These are phyloP conservation scores for Nakaseomyces bracarensis DNA, from an alignment of 1,139 yeast species.

Conservation along the genomic window DNA sequence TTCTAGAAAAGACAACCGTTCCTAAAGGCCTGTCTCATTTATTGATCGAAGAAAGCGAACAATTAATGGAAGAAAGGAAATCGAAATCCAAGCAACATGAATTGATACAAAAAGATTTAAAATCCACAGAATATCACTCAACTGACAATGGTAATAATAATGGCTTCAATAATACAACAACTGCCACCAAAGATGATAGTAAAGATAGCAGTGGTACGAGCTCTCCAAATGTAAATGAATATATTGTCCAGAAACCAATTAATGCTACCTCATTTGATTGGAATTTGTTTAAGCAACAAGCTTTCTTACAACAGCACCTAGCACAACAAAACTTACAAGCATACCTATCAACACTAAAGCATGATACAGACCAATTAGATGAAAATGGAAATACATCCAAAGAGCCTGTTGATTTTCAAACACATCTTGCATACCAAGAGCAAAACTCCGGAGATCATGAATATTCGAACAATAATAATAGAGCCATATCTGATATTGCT, in stretches of 20 bases:
- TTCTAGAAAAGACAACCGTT: slow-evolving; percentile 39
- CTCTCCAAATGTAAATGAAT: slow-evolving; percentile 13
- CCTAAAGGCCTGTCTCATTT: slow-evolving; percentile 45
- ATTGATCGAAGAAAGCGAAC: slow-evolving; percentile 28
- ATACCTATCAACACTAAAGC: slow-evolving; percentile 24
- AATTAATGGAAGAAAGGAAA: slow-evolving; percentile 11
- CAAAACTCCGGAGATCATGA: not conserved
- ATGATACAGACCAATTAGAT: slow-evolving; percentile 6
- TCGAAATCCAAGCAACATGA: not conserved
- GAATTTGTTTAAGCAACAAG: slow-evolving; percentile 30
- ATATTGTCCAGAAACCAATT: slow-evolving; percentile 29
- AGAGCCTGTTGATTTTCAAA: not conserved
- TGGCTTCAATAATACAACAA: not conserved
- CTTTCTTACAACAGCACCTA: slow-evolving; percentile 30
- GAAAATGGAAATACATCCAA: not conserved
- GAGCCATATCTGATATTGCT: not conserved
- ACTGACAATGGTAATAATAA: not conserved
- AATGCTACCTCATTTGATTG: slow-evolving; percentile 32
- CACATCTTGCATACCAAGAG: not conserved
- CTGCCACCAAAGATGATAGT: not conserved
- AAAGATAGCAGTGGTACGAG: slow-evolving; percentile 6
- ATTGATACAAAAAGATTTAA: slow-evolving; percentile 4
- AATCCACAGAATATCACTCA: not conserved
- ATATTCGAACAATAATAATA: not conserved
- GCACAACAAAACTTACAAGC: slow-evolving; percentile 32